phyloP scores from a whole-genome alignment of 2,329 filamentous ascomycete species.

The Nigrospora oryzae region DNA sequence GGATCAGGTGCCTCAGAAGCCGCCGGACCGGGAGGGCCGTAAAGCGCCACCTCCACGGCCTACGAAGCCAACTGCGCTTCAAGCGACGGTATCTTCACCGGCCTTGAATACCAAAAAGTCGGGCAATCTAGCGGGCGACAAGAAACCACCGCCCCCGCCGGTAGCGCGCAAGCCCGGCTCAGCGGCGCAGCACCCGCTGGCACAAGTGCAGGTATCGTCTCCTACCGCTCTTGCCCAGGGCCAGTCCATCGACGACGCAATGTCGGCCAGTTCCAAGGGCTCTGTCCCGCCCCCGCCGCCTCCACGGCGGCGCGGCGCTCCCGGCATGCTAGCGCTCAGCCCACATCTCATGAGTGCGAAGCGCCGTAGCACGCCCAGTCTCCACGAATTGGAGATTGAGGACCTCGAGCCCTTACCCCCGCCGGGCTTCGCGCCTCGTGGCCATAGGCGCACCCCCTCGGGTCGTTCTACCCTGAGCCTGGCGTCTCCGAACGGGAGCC shows the following conservation, averaged over 20 bases:
- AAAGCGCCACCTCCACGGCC: conserved; percentile 44
- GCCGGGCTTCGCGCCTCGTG: conserved; percentile 18
- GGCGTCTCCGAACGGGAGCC: conserved; percentile 12
- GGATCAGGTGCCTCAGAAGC: conserved; percentile 12
- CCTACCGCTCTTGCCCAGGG: no score
- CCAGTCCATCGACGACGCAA: no score
- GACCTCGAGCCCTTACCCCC: conserved; percentile 32
- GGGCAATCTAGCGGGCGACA: conserved; percentile 3
- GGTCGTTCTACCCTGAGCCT: conserved; percentile 9
- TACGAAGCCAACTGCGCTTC: conserved; percentile 46
- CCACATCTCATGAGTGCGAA: conserved; percentile 16
- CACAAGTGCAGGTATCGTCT: no score
- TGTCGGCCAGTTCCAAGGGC: conserved; percentile 4
- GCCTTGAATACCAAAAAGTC: conserved; percentile 6
- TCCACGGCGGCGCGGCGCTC: conserved; percentile 34
- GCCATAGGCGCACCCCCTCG: not conserved
- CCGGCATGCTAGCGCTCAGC: conserved; percentile 18
- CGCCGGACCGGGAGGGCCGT: conserved; percentile 20
- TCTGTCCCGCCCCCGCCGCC: conserved; percentile 34
- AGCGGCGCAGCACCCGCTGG: no score
- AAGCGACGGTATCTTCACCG: conserved; percentile 24
- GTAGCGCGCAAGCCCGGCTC: conserved; percentile 23
- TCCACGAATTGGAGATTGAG: conserved; percentile 23
- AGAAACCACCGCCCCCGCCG: conserved; percentile 22
- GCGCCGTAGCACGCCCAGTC: conserved; percentile 21